Evolutionary conservation across 139 green algal species (phyloP), one percentile per base, ranked within the genome.

Genomic region (Ettlia oleoabundans): DNA sequence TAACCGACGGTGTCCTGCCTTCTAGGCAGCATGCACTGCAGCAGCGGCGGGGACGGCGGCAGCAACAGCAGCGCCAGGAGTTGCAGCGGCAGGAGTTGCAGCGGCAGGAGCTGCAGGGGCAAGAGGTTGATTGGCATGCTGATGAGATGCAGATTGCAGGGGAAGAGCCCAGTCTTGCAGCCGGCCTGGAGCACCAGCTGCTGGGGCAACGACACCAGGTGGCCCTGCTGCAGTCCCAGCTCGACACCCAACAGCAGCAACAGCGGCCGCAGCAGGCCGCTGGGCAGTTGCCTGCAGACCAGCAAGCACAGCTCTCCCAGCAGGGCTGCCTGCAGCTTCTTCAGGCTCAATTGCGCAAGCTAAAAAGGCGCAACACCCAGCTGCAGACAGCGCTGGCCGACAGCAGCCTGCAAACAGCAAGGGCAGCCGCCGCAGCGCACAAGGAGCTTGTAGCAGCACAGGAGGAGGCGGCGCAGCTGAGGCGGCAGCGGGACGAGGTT

Each of bases 311-410:
- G 32, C 18, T 32, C 51, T 15, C 22, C 32, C 43, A 30, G 47
- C 24, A 42, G 43, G 32, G 15, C 26, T 6, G 37, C 10, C 37
- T 18, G 6, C 22, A 28, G 28, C 40, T 73, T n/a, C 38, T n/a
- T n/a, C n/a, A 73, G 76, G 30, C 2, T 0, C n/a, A 82, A 41
- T 19, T 82, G 24, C 35, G 55, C 24, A 81, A 77, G 66, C 80
- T 85, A 62, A 40, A 72, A 38, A 33, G 28, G 15, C 72, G 80
- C 33, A 85, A 85, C 73, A 42, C 18, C 43, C 51, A 47, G 43
- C 80, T 85, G 72, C 80, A 85, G 63, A 30, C 52, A 1, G 80
- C 80, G 10, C 51, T 85, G 62, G 69, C 66, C 32, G 42, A 75
- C 26, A 55, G 67, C 55, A 80, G 47, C 61, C 40, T 85, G 13